Conservation (phyloP, 257 asterid genomes). For the Handroanthus guayacan region DNA sequence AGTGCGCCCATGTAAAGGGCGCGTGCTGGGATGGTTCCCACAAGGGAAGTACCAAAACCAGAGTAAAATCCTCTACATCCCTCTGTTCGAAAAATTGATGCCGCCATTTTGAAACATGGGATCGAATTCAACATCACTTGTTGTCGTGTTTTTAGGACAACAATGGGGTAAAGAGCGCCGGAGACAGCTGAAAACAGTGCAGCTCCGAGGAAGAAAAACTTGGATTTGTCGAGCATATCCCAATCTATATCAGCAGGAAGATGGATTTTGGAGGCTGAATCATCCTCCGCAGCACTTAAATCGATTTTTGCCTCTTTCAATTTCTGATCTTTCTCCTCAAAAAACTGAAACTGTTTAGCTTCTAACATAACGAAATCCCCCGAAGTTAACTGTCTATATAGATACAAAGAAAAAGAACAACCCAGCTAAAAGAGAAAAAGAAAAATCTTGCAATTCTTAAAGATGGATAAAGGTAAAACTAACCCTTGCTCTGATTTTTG, state of each 20-base stretch:
- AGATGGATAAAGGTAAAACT: constrained; percentile 23
- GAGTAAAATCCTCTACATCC: constrained; percentile 70
- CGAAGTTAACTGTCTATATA: neutral
- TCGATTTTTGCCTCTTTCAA: constrained; percentile 68
- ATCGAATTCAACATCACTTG: constrained; percentile 57
- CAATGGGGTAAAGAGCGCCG: constrained; percentile 62
- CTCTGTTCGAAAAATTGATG: constrained; percentile 53
- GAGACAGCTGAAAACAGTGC: constrained; percentile 78
- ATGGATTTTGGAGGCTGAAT: constrained; percentile 67
- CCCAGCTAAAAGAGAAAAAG: neutral
- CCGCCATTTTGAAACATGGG: constrained; percentile 65
- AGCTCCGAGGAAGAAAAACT: constrained; percentile 79
- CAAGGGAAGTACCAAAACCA: constrained; percentile 74
- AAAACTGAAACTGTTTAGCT: constrained; percentile 1
- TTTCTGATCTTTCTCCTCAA: constrained; percentile 1
- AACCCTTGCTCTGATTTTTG: constrained; percentile 33
- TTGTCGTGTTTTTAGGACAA: constrained; percentile 71
- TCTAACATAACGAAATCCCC: constrained; percentile 1
- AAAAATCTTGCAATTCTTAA: constrained; percentile 10
- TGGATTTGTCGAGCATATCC: constrained; percentile 85
- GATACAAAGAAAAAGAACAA: neutral
- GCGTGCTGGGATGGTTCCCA: constrained; percentile 81
- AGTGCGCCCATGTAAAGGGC: constrained; percentile 86
- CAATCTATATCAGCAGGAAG: constrained; percentile 79
- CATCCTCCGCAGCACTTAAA: constrained; percentile 62